A percentile compares a stretch with the other conserved stretches of the same genome.
phyloP scores from a whole-genome alignment of 306 rosid genomes.

The Prunus salicina region DNA sequence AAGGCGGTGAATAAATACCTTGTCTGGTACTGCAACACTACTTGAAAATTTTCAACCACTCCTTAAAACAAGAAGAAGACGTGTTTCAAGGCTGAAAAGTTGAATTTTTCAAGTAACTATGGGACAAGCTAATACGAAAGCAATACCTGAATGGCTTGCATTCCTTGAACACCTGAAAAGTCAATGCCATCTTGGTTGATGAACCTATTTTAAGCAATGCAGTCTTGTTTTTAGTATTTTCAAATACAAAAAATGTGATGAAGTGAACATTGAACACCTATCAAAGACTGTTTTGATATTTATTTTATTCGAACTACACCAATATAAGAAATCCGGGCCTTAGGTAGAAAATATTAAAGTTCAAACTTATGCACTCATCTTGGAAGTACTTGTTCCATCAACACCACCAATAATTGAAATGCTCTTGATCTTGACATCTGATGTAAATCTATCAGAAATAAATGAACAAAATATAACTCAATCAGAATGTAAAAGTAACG shows the following conservation, averaged over 20 bases:
- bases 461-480: slow-evolving; percentile 1
- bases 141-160: slow-evolving; percentile 92
- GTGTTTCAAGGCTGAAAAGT: slow-evolving; percentile 20
- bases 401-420: slow-evolving; percentile 83
- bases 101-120: slow-evolving; percentile 23
- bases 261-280: background rate
- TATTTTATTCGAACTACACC: background rate
- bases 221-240: background rate
- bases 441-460: slow-evolving; percentile 60
- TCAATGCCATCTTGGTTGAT: slow-evolving; percentile 90
- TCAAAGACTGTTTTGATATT: background rate
- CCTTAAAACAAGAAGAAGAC: slow-evolving; percentile 47
- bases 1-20: slow-evolving; percentile 50
- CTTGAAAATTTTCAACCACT: slow-evolving; percentile 91
- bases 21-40: slow-evolving; percentile 93
- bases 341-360: background rate
- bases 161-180: slow-evolving; percentile 94
- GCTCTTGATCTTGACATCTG: slow-evolving; percentile 96
- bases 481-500: background rate
- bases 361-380: slow-evolving; percentile 81
- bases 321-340: too few species aligned
- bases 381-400: slow-evolving; percentile 86
- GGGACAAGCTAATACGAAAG: slow-evolving; percentile 22
- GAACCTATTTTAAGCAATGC: slow-evolving; percentile 51
- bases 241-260: background rate